These are phyloP conservation scores for Hansenula lynferdii DNA, from an alignment of 1,139 yeast species.

Conservation along the genomic window DNA sequence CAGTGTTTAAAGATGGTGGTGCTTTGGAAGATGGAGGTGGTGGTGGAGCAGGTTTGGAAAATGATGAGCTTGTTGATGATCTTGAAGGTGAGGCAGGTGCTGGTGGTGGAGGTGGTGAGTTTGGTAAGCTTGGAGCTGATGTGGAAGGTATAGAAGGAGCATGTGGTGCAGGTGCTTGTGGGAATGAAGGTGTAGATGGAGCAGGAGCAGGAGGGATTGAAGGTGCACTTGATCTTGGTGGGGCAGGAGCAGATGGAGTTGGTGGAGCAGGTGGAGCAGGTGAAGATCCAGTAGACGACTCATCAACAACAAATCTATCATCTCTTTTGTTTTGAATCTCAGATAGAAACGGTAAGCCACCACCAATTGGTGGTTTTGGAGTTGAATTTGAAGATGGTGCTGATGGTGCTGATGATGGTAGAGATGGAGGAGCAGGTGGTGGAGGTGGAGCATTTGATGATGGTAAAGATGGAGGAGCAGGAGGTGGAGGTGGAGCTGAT, in stretches of 20 bases:
- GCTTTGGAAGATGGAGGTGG: conserved; percentile 19
- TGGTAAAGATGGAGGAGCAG: conserved; percentile 17
- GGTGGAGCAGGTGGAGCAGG: conserved; percentile 20
- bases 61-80: conserved; percentile 17
- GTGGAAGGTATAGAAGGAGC: conserved; percentile 17
- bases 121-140: conserved; percentile 15
- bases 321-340: conserved; percentile 41
- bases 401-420: conserved; percentile 8
- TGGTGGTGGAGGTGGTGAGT: conserved; percentile 23
- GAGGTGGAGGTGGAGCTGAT: conserved; percentile 14
- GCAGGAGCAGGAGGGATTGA: conserved; percentile 7
- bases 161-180: conserved; percentile 8
- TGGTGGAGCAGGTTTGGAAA: conserved; percentile 16
- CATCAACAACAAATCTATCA: conserved; percentile 33
- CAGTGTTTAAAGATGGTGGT: no score
- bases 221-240: conserved; percentile 11
- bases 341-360: conserved; percentile 38
- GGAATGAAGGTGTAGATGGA: conserved; percentile 15
- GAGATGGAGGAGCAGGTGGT: conserved; percentile 13
- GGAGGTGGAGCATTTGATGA: conserved; percentile 15
- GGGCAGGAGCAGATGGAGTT: conserved; percentile 17
- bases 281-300: conserved; percentile 6
- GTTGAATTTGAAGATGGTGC: not conserved
- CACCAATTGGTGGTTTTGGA: conserved; percentile 12
- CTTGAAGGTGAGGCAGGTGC: conserved; percentile 28